A percentile compares a stretch with the other conserved stretches of the same genome.
Evolutionary conservation across 148 eudicot genomes (phyloP).

Genomic region (Rhododendron williamsianum): DNA sequence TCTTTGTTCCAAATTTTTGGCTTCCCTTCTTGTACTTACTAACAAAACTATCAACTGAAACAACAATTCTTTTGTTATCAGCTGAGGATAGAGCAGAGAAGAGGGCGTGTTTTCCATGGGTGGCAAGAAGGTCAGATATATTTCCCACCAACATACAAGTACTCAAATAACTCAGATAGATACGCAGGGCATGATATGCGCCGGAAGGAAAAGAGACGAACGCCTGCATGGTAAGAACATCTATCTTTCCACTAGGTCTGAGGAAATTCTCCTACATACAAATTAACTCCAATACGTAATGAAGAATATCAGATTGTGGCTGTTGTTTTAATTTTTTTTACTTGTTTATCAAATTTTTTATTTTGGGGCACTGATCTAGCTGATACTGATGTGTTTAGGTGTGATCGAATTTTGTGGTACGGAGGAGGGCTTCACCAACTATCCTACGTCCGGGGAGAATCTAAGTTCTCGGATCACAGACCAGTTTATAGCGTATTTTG

Average conservation of each 20-base stretch:
- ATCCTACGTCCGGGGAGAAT: conserved; percentile 85
- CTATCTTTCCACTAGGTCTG: not conserved
- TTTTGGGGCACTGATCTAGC: conserved; percentile 4
- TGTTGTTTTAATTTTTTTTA: not conserved
- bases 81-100: conserved; percentile 81
- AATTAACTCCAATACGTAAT: not conserved
- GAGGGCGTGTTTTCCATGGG: conserved; percentile 72
- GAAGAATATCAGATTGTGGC: not conserved
- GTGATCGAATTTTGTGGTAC: conserved; percentile 82
- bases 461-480: conserved; percentile 86
- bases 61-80: conserved; percentile 22
- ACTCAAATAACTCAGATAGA: conserved; percentile 86
- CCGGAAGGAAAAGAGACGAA: conserved; percentile 82
- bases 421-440: conserved; percentile 84
- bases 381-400: conserved; percentile 40
- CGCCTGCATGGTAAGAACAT: conserved; percentile 87
- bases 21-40: not conserved
- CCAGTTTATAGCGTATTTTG: conserved; percentile 81
- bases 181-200: conserved; percentile 82
- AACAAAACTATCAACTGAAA: not conserved
- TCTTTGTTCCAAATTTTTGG: not conserved
- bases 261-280: not conserved
- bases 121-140: conserved; percentile 96
- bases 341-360: not conserved
- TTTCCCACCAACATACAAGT: conserved; percentile 96